These are phyloP conservation scores for Asterophora lycoperdoides DNA, from an alignment of 768 basidiomycete genomes.

Conservation along the genomic window DNA sequence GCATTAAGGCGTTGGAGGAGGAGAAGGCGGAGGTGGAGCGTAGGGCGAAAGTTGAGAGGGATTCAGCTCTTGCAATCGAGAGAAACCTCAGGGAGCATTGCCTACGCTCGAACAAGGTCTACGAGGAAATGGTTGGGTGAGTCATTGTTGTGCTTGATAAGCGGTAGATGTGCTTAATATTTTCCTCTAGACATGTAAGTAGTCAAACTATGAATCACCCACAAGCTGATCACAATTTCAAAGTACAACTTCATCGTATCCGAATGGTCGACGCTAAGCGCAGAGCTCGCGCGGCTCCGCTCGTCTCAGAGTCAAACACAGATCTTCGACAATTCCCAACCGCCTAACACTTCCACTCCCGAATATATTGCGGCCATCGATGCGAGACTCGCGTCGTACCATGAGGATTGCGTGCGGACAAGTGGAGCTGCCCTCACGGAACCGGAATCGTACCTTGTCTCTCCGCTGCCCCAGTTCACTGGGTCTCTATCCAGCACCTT, in stretches of 20 bases:
- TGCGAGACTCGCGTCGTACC: slow-evolving; percentile 19
- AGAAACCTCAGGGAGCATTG: slow-evolving; percentile 51
- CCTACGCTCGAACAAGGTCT: slow-evolving; percentile 40
- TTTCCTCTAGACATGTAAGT: slow-evolving; percentile 30
- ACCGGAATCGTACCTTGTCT: slow-evolving; percentile 33
- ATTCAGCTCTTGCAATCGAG: slow-evolving; percentile 48
- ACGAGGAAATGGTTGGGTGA: slow-evolving; percentile 38
- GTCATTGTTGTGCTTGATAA: slow-evolving; percentile 17
- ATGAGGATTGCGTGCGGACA: slow-evolving; percentile 30
- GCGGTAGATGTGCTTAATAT: background rate
- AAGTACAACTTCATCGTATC: slow-evolving; percentile 33
- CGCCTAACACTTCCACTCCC: slow-evolving; percentile 3
- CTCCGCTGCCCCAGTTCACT: slow-evolving; percentile 41
- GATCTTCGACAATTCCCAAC: slow-evolving; percentile 4
- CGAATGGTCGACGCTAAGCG: slow-evolving; percentile 27
- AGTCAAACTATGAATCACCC: background rate
- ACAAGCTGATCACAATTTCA: slow-evolving; percentile 5
- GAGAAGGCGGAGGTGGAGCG: slow-evolving; percentile 34
- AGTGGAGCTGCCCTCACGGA: slow-evolving; percentile 30
- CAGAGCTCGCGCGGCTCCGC: slow-evolving; percentile 24
- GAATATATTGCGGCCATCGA: slow-evolving; percentile 9
- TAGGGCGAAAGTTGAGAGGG: slow-evolving; percentile 47
- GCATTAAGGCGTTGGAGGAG: slow-evolving; percentile 27
- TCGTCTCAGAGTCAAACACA: slow-evolving; percentile 7
- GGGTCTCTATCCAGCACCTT: slow-evolving; percentile 25